Evolutionary conservation across 2,329 filamentous ascomycete genomes (phyloP), one percentile per base, ranked within the genome.

Genomic region (Leptographium radiaticola): DNA sequence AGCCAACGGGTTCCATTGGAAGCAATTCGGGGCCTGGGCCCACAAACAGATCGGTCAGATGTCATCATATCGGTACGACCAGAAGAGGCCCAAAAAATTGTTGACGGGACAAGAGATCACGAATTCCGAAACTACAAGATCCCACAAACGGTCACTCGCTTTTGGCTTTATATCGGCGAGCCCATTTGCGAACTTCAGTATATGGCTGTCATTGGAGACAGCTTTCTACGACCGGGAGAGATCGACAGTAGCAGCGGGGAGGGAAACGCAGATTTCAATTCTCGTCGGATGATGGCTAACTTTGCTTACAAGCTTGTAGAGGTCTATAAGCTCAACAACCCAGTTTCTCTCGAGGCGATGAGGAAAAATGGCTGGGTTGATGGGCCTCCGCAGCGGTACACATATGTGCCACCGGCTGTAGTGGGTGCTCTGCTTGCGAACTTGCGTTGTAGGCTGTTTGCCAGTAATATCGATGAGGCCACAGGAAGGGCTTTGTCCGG

Each of bases 291-390:
- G n/a, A 47, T 40, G 15, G 62, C 64, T 16, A 70, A 68, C 30
- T 77, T 68, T 56, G 78, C 75, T 4, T 77, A 80, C 60, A 73
- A 76, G 59, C 68, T 81, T 46, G 59, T 71, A 25, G 71, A 83
- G 59, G 70, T 85, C 1, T 85, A 83, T 60, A 72, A 80, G 63
- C 71, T 85, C 31, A 82, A 83, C 60, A 75, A 84, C 62, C 76
- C 80, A 0, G 68, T 81, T 2, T 66, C 72, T 0, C 66, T 79
- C 2, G 66, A 69, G 0, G 68, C 74, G 52, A 77, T 84, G 69
- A 72, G 71, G 46, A 67, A 70, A 44, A 75, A 77, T 42, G 79
- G 76, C 0, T 81, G 79, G 75, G 62, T 81, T 0, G 67, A 71
- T 6, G 66, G 68, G 1, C 53, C 58, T 5, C 73, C 80, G n/a